phyloP scores from a whole-genome alignment of 139 green algal species.

The Micromonas pusilla region DNA sequence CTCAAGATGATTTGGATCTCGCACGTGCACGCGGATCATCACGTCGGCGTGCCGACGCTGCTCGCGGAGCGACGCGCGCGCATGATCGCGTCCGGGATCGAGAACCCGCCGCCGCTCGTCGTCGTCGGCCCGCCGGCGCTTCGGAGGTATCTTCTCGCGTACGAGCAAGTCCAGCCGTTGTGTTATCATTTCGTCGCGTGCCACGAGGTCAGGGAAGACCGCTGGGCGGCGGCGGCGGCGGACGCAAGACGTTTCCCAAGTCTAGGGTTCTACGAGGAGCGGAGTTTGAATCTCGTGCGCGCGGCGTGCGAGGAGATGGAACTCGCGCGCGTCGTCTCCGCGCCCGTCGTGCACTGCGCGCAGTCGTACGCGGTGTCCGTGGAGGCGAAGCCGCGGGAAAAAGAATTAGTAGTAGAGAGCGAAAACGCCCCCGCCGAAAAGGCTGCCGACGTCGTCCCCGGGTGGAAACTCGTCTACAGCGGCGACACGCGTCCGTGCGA shows the following conservation, averaged over 20 bases:
- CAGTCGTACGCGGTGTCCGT: constrained; percentile 69
- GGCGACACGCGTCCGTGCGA: constrained; percentile 80
- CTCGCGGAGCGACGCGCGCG: constrained; percentile 34
- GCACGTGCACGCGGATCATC: constrained; percentile 97
- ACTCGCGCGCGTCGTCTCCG: constrained; percentile 51
- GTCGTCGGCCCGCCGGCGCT: constrained; percentile 72
- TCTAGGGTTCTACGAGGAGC: neutral
- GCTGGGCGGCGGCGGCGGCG: neutral
- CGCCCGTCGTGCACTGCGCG: constrained; percentile 63
- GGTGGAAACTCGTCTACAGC: constrained; percentile 67
- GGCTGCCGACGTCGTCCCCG: neutral
- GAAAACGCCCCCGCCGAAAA: no score
- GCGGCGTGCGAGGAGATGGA: constrained; percentile 37
- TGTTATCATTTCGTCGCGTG: constrained; percentile 60
- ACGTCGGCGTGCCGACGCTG: constrained; percentile 71
- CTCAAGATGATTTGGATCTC: constrained; percentile 73
- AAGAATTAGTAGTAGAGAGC: no score
- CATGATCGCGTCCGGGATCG: neutral
- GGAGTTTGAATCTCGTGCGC: neutral
- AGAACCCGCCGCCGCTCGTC: constrained; percentile 48
- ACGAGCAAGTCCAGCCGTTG: constrained; percentile 52
- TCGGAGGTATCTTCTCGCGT: no score
- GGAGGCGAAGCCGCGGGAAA: constrained; percentile 37
- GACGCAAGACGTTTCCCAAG: no score
- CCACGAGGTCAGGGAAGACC: constrained; percentile 22